Evolutionary conservation across 495 filamentous ascomycete species (phyloP).

Genomic region (Hyaloscypha finlandica): DNA sequence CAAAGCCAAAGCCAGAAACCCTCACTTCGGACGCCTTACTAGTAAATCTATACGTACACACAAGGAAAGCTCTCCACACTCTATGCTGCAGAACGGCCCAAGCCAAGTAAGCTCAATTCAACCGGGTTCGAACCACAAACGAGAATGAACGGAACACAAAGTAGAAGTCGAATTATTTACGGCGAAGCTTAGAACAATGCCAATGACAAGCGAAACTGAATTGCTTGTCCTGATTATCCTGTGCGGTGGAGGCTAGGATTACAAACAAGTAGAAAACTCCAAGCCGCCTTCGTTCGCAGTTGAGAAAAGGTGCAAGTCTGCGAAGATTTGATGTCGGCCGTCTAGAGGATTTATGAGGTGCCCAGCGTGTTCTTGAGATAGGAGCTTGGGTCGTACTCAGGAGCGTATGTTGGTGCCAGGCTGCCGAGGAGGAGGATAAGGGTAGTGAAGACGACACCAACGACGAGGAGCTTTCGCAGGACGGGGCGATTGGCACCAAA

Average conservation of each 20-base stretch:
- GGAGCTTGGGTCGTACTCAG: conserved; percentile 47
- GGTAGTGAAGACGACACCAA: conserved; percentile 58
- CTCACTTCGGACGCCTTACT: not conserved
- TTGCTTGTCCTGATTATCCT: not conserved
- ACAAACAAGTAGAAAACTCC: conserved; percentile 1
- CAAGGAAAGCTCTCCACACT: not conserved
- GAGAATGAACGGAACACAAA: not conserved
- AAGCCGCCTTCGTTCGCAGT: not conserved
- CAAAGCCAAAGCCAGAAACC: not conserved
- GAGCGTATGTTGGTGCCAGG: conserved; percentile 49
- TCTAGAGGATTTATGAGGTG: conserved; percentile 4
- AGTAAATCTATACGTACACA: not conserved
- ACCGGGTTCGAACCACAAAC: not conserved
- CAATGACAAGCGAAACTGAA: not conserved
- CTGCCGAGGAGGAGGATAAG: conserved; percentile 69
- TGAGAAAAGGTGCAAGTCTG: not conserved
- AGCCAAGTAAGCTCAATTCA: not conserved
- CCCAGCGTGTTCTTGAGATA: conserved; percentile 42
- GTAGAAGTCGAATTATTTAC: not conserved
- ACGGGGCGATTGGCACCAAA: conserved; percentile 76
- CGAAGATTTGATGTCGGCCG: not conserved
- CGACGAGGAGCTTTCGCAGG: conserved; percentile 72
- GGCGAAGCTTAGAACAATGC: not conserved
- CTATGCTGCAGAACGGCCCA: not conserved
- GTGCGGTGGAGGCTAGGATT: not conserved